A percentile compares a stretch with the other conserved stretches of the same genome.
Evolutionary conservation across 768 basidiomycete species (phyloP).

Genomic region (Kwoniella botswanensis): DNA sequence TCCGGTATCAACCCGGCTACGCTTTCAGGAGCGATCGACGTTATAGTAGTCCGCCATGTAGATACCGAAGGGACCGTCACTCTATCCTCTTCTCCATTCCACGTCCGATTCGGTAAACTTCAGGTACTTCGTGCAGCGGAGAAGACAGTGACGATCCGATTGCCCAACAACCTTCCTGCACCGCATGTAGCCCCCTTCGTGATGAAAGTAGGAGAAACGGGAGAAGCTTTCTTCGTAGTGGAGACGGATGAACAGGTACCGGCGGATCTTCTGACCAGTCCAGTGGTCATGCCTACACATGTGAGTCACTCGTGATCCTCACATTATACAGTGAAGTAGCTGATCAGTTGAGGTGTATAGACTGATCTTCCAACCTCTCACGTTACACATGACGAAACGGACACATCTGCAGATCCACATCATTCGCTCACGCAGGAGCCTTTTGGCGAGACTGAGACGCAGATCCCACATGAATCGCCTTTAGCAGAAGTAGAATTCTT

Average conservation of each 20-base stretch:
- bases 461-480: conserved; percentile 20
- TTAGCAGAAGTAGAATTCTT: conserved; percentile 69
- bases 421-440: conserved; percentile 48
- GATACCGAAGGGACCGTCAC: conserved; percentile 60
- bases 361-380: conserved; percentile 16
- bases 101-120: conserved; percentile 96
- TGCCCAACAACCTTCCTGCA: conserved; percentile 63
- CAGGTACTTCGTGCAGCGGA: conserved; percentile 91
- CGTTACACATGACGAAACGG: conserved; percentile 8
- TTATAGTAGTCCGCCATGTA: conserved; percentile 86
- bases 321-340: neutral
- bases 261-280: conserved; percentile 89
- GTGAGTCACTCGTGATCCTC: conserved; percentile 26
- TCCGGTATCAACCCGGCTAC: conserved; percentile 86
- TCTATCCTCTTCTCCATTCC: conserved; percentile 90
- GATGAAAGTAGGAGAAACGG: conserved; percentile 99
- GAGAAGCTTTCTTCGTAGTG: conserved; percentile 98
- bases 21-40: conserved; percentile 97
- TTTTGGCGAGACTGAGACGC: conserved; percentile 49
- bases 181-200: conserved; percentile 72
- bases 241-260: conserved; percentile 96
- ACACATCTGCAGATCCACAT: neutral
- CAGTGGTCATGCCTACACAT: conserved; percentile 66
- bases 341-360: neutral
- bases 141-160: conserved; percentile 88